Evolutionary conservation across 148 eudicot genomes (phyloP).

Genomic region (Selenicereus undatus): DNA sequence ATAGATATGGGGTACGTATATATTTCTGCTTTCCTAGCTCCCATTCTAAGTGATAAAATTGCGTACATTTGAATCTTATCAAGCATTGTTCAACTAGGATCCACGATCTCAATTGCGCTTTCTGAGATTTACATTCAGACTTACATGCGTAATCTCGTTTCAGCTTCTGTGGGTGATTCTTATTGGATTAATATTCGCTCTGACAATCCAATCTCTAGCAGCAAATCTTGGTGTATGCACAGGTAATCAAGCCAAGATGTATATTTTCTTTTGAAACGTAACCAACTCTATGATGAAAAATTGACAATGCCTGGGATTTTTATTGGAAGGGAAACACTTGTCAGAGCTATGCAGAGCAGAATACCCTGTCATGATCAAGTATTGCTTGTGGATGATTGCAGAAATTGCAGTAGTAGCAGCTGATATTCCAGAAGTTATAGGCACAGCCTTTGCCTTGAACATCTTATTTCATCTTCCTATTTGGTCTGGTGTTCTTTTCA

Average conservation of each 20-base stretch:
- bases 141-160: neutral
- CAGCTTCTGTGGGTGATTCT: conserved; percentile 91
- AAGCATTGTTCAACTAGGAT: neutral
- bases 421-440: conserved; percentile 94
- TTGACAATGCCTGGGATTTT: neutral
- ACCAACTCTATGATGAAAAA: neutral
- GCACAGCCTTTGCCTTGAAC: conserved; percentile 85
- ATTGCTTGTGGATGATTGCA: conserved; percentile 82
- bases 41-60: neutral
- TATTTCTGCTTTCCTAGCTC: too few relatives aligned
- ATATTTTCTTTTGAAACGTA: neutral
- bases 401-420: conserved; percentile 90
- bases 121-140: too few relatives aligned
- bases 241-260: conserved; percentile 29
- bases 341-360: conserved; percentile 85
- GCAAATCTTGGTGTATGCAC: conserved; percentile 92
- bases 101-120: neutral
- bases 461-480: conserved; percentile 72
- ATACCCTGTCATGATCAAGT: conserved; percentile 62
- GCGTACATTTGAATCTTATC: neutral
- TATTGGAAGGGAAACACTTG: conserved; percentile 59
- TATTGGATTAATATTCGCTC: conserved; percentile 74
- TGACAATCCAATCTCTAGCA: conserved; percentile 82
- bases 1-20: conserved; percentile 59
- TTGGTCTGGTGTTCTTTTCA: conserved; percentile 82